Base-by-base conservation (phyloP, 2,329 filamentous ascomycete species). In the Trichoderma guizhouense region DNA sequence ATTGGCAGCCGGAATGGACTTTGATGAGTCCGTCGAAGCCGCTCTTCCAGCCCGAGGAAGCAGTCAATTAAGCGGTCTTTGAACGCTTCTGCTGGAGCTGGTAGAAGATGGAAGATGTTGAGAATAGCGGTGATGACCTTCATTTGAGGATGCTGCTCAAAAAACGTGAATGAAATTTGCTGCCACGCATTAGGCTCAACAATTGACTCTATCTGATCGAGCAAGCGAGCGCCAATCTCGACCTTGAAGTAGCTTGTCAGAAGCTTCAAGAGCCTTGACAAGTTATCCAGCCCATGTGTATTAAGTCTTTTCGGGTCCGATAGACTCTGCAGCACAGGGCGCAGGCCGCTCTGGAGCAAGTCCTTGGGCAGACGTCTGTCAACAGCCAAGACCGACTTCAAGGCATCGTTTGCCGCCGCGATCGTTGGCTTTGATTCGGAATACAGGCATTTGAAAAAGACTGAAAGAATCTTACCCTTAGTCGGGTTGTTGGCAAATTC, bases 171-270 rank as follows among this genome's bases (percentile, higher is more conserved):
- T 0, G 95, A 98, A 2, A 96, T 93, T 77, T 95, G 93, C 79
- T 98, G 95, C 75, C 98, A 84, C 15, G 90, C 88, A 66, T 86
- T 87, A 3, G 93, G 88, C 72, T 98, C 94, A 1, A 95, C 95
- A 74, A 99, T 94, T 12, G 91, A 89, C 79, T 95, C 95, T 82
- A 98, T 92, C 77, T 99, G 96, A 74, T 98, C 95, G 11, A 99
- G 86, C n/a, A 99, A 84, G 28, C 96, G 90, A 26, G 93, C 89
- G 7, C 96, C 97, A 69, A 99, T 99, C 79, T 99, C 96, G 1
- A 98, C 95, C 82, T 99, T 99, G 83, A 99, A 99, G 81, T 99
- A 99, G 72, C 96, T 98, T 0, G 95, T 99, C 21, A 99, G 85
- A 2, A 99, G 86, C 74, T 96, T 95, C 73, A 99, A 83, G 2